Base-by-base conservation (phyloP, 805 yeast genomes). In the Hanseniaspora pseudoguilliermondii region DNA sequence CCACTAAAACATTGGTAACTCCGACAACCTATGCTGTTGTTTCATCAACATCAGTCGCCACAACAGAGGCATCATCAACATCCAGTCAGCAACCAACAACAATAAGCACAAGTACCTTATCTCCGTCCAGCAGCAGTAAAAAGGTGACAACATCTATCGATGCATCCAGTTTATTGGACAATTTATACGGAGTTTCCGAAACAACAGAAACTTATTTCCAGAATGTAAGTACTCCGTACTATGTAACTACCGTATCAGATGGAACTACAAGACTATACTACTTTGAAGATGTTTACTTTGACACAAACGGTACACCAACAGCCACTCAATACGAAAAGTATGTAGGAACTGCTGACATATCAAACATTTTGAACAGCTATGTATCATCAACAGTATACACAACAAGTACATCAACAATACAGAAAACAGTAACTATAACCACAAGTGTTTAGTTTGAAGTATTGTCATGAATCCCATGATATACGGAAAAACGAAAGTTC, bases 1-100 rank as follows among this genome's bases (percentile, higher is more conserved):
- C 69, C 15, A 62, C 67, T 43, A 52, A 47, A 16, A 40, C 58
- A 35, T 25, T 41, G 25, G 44, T 52, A 9, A 46, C 59, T 10
- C 54, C 59, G 35, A 18, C 58, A 1, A 42, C 61, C 4, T 55
- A 36, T 25, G 36, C 58, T 11, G 50, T 59, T 8, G 32, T 39
- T 5, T 27, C 57, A 20, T 39, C 60, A 7, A 9, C 48, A 27
- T 48, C 60, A 15, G 40, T 55, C 16, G 57, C 48, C 9, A 32
- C 57, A 29, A 49, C 50, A 4, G 16, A 35, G 18, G 13, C 54
- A n/a, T 27, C 47, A 35, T 34, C 58, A 23, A 42, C 59, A 10
- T 39, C 63, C 10, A 43, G 61, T 11, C 13, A 13, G 4, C 35
- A 32, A 13, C 35, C 35, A 10, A 11, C 35, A 32, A 32, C 35